These are phyloP conservation scores for Camellia lanceoleosa DNA, from an alignment of 148 eudicot species.

Conservation along the genomic window DNA sequence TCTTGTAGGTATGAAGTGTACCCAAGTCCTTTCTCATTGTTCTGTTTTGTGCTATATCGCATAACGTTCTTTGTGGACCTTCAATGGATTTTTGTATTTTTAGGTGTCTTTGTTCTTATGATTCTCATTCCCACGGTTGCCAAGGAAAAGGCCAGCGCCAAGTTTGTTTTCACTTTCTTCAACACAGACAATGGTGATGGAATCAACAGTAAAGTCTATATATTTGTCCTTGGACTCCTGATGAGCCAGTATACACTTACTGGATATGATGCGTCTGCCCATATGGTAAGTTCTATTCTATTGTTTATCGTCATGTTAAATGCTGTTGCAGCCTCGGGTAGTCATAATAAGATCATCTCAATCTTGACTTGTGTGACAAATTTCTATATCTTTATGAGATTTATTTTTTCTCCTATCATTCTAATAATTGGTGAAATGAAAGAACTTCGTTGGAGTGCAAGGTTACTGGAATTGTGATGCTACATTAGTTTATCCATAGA, in stretches of 20 bases:
- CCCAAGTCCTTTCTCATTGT: neutral
- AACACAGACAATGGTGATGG: constrained; percentile 75
- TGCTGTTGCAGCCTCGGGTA: neutral
- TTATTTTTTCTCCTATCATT: neutral
- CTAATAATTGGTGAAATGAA: neutral
- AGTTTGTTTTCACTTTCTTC: constrained; percentile 92
- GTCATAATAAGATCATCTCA: neutral
- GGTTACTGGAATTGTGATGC: neutral
- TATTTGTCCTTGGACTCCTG: constrained; percentile 81
- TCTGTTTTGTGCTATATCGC: neutral
- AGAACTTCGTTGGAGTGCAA: neutral
- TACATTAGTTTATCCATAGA: neutral
- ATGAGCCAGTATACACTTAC: constrained; percentile 94
- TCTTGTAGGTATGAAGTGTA: constrained; percentile 48
- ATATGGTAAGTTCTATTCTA: constrained; percentile 56
- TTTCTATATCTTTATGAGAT: no score
- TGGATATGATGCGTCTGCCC: constrained; percentile 98
- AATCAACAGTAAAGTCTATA: constrained; percentile 56
- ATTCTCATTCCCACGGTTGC: constrained; percentile 77
- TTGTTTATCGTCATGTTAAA: constrained; percentile 3
- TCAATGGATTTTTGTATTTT: constrained; percentile 11
- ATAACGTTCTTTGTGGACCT: neutral
- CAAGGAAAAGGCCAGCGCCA: constrained; percentile 65
- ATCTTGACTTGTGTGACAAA: no score
- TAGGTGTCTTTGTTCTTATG: constrained; percentile 97